Evolutionary conservation across 768 basidiomycete genomes (phyloP).

Genomic region (Xerocomus potaroensis): DNA sequence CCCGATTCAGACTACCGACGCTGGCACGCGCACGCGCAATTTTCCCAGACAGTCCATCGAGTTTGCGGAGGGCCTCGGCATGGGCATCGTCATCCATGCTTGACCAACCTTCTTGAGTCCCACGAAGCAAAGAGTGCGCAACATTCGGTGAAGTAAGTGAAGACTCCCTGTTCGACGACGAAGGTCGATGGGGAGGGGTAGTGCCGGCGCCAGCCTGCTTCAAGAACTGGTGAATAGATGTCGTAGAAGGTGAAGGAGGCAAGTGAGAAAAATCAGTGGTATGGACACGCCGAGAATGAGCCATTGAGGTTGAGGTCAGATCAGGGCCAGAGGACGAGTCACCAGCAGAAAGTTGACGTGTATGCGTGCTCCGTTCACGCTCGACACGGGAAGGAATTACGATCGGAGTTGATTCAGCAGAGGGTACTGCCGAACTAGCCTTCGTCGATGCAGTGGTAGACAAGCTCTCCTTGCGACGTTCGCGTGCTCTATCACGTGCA

Average conservation of each 20-base stretch:
- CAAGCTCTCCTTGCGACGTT: constrained; percentile 51
- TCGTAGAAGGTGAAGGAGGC: constrained; percentile 88
- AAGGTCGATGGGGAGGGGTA: constrained; percentile 32
- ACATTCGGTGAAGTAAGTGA: constrained; percentile 54
- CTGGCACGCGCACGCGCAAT: constrained; percentile 75
- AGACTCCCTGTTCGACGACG: constrained; percentile 38
- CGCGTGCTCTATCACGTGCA: constrained; percentile 44
- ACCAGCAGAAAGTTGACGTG: constrained; percentile 63
- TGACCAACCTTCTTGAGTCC: constrained; percentile 88
- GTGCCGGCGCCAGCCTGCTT: constrained; percentile 46
- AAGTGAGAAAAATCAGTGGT: constrained; percentile 83
- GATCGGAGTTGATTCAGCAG: constrained; percentile 21
- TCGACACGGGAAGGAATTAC: constrained; percentile 21
- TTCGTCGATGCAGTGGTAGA: constrained; percentile 38
- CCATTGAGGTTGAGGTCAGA: constrained; percentile 44
- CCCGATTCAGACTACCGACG: constrained; percentile 65
- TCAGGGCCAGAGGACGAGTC: constrained; percentile 60
- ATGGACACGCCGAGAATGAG: constrained; percentile 55
- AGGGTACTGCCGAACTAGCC: background rate
- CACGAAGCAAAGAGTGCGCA: constrained; percentile 79
- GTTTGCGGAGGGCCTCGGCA: constrained; percentile 84
- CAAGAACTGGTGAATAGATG: constrained; percentile 81
- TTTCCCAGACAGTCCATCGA: constrained; percentile 84
- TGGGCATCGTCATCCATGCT: constrained; percentile 86
- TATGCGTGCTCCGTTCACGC: constrained; percentile 42